Evolutionary conservation across 805 yeast species (phyloP).

Genomic region (Yarrowia deformans): DNA sequence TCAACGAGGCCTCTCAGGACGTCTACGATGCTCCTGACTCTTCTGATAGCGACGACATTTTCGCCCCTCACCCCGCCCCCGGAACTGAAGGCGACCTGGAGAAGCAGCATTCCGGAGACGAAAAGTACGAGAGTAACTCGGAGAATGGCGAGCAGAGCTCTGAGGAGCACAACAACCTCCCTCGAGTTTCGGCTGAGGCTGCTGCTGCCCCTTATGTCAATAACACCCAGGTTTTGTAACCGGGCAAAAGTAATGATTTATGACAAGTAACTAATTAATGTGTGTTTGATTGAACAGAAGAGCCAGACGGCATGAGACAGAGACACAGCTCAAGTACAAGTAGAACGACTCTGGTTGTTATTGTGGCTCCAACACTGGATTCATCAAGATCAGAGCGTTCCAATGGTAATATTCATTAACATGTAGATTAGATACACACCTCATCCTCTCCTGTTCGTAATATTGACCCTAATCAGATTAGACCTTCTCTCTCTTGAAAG

Average conservation of each 20-base stretch:
- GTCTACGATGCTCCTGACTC: slow-evolving; percentile 20
- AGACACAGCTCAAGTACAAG: too few relatives aligned
- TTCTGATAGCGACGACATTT: slow-evolving; percentile 12
- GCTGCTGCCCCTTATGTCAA: background rate
- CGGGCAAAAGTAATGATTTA: slow-evolving; percentile 9
- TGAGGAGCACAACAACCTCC: background rate
- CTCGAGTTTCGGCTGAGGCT: slow-evolving; percentile 8
- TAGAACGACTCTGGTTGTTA: too few relatives aligned
- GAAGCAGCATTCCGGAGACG: slow-evolving; percentile 3
- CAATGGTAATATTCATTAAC: too few relatives aligned
- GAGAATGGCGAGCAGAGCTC: background rate
- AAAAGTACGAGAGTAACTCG: background rate
- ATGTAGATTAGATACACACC: too few relatives aligned
- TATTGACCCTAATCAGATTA: too few relatives aligned
- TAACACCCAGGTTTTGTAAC: slow-evolving; percentile 21
- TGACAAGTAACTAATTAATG: slow-evolving; percentile 5
- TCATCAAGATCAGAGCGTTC: too few relatives aligned
- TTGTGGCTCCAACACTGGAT: too few relatives aligned
- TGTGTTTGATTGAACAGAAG: background rate
- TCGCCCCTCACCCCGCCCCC: background rate
- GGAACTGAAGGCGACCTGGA: slow-evolving; percentile 8
- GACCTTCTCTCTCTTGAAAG: too few relatives aligned
- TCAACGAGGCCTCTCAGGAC: slow-evolving; percentile 25
- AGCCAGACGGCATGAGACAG: background rate
- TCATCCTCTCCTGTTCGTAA: too few relatives aligned